Conservation (phyloP, 2,329 filamentous ascomycete species). For the Ophiostoma sp. region DNA sequence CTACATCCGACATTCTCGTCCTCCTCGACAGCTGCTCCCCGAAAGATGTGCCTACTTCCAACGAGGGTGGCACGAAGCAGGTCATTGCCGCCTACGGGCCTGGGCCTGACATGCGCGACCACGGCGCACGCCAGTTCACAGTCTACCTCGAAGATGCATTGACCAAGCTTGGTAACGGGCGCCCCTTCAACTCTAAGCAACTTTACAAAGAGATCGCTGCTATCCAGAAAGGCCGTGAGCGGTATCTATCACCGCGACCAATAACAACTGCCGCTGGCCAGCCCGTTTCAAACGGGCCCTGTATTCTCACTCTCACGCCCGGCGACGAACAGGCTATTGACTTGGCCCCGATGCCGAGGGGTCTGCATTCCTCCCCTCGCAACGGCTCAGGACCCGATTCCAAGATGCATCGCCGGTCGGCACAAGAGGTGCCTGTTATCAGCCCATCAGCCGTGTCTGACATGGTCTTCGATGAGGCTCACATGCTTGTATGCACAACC, state of each 20-base stretch:
- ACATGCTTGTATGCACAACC: slow-evolving; percentile 62
- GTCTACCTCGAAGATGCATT: slow-evolving; percentile 53
- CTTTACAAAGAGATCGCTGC: slow-evolving; percentile 53
- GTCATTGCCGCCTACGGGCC: slow-evolving; percentile 55
- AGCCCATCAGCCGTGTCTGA: slow-evolving; percentile 47
- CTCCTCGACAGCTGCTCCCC: slow-evolving; percentile 57
- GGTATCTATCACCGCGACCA: background rate
- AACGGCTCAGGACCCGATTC: slow-evolving; percentile 13
- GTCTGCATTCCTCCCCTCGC: slow-evolving; percentile 31
- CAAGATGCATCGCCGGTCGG: slow-evolving; percentile 26
- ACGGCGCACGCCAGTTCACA: slow-evolving; percentile 53
- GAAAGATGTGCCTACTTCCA: slow-evolving; percentile 46
- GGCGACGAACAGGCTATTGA: slow-evolving; percentile 49
- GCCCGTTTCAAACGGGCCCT: slow-evolving; percentile 35
- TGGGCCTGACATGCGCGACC: slow-evolving; percentile 45
- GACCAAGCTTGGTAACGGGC: slow-evolving; percentile 46
- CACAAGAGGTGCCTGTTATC: slow-evolving; percentile 41
- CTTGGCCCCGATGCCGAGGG: slow-evolving; percentile 44
- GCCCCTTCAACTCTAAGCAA: slow-evolving; percentile 52
- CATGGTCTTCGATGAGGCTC: slow-evolving; percentile 56
- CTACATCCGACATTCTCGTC: slow-evolving; percentile 57
- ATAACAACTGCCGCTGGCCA: background rate
- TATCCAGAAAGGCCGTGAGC: slow-evolving; percentile 42
- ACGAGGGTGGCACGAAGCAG: slow-evolving; percentile 56
- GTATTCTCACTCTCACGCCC: slow-evolving; percentile 53